These are phyloP conservation scores for Trichoderma sp. DNA, from an alignment of 2,329 filamentous ascomycete species.

Conservation along the genomic window DNA sequence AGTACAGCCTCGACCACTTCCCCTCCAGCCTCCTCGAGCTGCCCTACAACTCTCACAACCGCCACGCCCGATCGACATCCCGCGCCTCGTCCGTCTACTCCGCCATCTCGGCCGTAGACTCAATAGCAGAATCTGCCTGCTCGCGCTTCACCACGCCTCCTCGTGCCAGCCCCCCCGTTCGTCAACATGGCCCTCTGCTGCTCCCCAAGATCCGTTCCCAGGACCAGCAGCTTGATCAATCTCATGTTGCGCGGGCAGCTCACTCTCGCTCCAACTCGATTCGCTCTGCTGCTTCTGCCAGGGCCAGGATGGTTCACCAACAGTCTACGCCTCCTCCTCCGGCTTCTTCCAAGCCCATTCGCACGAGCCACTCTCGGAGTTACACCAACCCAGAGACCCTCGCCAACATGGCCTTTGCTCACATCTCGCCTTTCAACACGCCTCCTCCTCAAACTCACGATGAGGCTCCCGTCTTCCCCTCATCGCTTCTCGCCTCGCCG, in stretches of 20 bases:
- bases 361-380: constrained; percentile 59
- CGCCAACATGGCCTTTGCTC: constrained; percentile 44
- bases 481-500: constrained; percentile 68
- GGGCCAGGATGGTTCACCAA: constrained; percentile 22
- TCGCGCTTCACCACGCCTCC: constrained; percentile 71
- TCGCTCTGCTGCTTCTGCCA: constrained; percentile 23
- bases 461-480: constrained; percentile 37
- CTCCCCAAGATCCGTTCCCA: constrained; percentile 85
- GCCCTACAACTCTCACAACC: constrained; percentile 49
- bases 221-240: constrained; percentile 71
- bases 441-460: constrained; percentile 29
- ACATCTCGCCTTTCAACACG: constrained; percentile 45
- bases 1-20: constrained; percentile 57
- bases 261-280: constrained; percentile 23
- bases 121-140: constrained; percentile 66
- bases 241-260: constrained; percentile 32
- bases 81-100: constrained; percentile 68
- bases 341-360: constrained; percentile 37
- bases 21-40: constrained; percentile 55
- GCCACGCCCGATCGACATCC: constrained; percentile 66
- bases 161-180: constrained; percentile 68
- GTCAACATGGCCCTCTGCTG: constrained; percentile 77
- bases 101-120: constrained; percentile 53
- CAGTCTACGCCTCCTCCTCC: constrained; percentile 37
- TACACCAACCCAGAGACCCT: constrained; percentile 65